These are phyloP conservation scores for Gorgonomyces haynaldii DNA, from an alignment of 192 early-diverging fungal genomes.

Conservation along the genomic window DNA sequence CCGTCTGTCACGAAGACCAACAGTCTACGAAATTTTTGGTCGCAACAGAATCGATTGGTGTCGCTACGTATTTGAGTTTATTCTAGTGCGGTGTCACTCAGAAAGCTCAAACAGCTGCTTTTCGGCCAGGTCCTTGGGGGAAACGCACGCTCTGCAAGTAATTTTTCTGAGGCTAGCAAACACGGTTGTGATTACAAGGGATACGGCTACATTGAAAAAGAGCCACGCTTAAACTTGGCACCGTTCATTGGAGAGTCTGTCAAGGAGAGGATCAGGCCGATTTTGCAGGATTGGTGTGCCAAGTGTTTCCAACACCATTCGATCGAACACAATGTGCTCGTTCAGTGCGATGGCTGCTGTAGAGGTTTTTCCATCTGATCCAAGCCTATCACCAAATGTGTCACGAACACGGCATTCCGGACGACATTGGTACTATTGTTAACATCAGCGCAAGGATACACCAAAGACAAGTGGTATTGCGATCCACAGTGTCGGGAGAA, in stretches of 20 bases:
- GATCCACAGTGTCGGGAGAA: slow-evolving; percentile 46
- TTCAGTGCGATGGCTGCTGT: slow-evolving; percentile 76
- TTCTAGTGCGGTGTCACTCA: slow-evolving; percentile 63
- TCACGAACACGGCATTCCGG: slow-evolving; percentile 25
- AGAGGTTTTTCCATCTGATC: background rate
- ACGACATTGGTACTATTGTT: slow-evolving; percentile 18
- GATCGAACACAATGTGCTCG: slow-evolving; percentile 44
- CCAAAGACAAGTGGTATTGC: slow-evolving; percentile 54
- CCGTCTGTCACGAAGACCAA: slow-evolving; percentile 27
- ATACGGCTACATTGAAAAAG: slow-evolving; percentile 81
- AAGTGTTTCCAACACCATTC: slow-evolving; percentile 62
- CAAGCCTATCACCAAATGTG: slow-evolving; percentile 72
- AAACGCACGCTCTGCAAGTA: slow-evolving; percentile 89
- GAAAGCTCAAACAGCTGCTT: slow-evolving; percentile 65
- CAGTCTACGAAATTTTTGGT: slow-evolving; percentile 53
- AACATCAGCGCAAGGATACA: slow-evolving; percentile 6
- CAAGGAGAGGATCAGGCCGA: slow-evolving; percentile 66
- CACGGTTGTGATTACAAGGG: slow-evolving; percentile 94
- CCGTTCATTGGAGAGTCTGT: slow-evolving; percentile 64
- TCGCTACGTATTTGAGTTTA: slow-evolving; percentile 40
- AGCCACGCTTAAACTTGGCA: slow-evolving; percentile 72
- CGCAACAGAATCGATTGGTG: slow-evolving; percentile 70
- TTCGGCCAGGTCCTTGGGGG: slow-evolving; percentile 87
- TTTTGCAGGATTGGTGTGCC: slow-evolving; percentile 79
- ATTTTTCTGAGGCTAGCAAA: slow-evolving; percentile 41